Evolutionary conservation across 192 early-diverging fungal genomes (phyloP).

Genomic region (Umbelopsis sp.): DNA sequence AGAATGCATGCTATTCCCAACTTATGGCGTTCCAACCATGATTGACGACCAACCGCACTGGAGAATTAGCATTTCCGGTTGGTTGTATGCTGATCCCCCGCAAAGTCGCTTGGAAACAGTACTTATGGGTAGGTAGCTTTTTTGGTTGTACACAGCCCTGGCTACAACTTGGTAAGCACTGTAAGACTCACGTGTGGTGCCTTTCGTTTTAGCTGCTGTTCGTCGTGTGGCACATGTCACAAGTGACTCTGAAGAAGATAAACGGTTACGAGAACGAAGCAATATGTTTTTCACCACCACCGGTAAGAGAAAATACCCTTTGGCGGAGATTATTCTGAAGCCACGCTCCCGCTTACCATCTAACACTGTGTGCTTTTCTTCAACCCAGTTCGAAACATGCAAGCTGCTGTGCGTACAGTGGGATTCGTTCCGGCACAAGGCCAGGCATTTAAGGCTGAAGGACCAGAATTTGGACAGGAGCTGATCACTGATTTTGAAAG

Average conservation of each 20-base stretch:
- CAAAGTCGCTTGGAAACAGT: slow-evolving; percentile 24
- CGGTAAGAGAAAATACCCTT: slow-evolving; percentile 1
- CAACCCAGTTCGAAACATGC: slow-evolving; percentile 29
- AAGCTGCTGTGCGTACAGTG: slow-evolving; percentile 26
- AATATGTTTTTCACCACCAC: slow-evolving; percentile 31
- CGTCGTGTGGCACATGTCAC: slow-evolving; percentile 24
- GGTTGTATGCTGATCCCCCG: slow-evolving; percentile 32
- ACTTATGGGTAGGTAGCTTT: slow-evolving; percentile 27
- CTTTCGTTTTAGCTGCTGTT: not conserved
- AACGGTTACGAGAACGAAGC: slow-evolving; percentile 19
- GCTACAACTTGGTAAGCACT: not conserved
- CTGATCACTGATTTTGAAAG: slow-evolving; percentile 26
- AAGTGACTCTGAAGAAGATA: slow-evolving; percentile 31
- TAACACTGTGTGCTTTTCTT: slow-evolving; percentile 13
- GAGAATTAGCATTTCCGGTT: slow-evolving; percentile 30
- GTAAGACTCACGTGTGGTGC: not conserved
- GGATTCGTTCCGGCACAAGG: slow-evolving; percentile 26
- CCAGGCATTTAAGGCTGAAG: slow-evolving; percentile 5
- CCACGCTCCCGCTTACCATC: too few species aligned
- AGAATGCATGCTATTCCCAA: slow-evolving; percentile 38
- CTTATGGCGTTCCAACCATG: slow-evolving; percentile 26
- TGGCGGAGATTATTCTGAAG: too few species aligned
- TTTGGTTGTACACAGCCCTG: not conserved
- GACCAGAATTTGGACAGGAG: slow-evolving; percentile 15
- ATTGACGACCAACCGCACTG: slow-evolving; percentile 21